Evolutionary conservation across 139 green algal species (phyloP).

Genomic region (Closterium sp.): DNA sequence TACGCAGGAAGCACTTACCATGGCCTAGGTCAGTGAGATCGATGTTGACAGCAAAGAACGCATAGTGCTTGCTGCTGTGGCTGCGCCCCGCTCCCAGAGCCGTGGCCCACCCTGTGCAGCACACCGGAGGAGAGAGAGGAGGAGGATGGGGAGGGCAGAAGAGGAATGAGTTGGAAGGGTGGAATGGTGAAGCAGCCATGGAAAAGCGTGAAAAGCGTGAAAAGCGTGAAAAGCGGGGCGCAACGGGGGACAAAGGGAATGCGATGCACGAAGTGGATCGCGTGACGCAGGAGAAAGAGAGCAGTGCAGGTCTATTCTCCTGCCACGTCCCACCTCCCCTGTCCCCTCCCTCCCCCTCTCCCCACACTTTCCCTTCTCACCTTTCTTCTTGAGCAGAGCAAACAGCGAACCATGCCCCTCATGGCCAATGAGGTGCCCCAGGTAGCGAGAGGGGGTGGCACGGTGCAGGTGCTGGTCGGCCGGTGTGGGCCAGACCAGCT

Average conservation of each 20-base stretch:
- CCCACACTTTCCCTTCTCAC: slow-evolving; percentile 22
- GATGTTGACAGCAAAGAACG: slow-evolving; percentile 62
- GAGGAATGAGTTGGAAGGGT: no score
- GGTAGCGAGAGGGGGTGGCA: slow-evolving; percentile 66
- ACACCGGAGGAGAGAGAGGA: no score
- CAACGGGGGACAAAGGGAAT: no score
- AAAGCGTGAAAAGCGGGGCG: no score
- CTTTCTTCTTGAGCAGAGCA: slow-evolving; percentile 73
- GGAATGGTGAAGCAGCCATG: no score
- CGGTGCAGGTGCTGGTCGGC: slow-evolving; percentile 60
- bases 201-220: no score
- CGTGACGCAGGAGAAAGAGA: no score
- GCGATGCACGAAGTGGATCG: no score
- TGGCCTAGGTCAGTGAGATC: slow-evolving; percentile 66
- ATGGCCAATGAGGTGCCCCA: slow-evolving; percentile 81
- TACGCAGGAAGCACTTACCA: background rate
- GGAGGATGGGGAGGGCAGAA: background rate
- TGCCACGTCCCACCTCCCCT: no score
- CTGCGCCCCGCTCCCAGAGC: slow-evolving; percentile 68
- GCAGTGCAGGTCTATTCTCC: no score
- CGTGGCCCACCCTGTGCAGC: slow-evolving; percentile 55
- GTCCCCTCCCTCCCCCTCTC: background rate
- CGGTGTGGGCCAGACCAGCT: slow-evolving; percentile 70
- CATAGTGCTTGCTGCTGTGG: slow-evolving; percentile 46
- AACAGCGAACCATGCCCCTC: slow-evolving; percentile 83